These are phyloP conservation scores for Casuarina cunninghamiana DNA, from an alignment of 306 rosid species.

Conservation along the genomic window DNA sequence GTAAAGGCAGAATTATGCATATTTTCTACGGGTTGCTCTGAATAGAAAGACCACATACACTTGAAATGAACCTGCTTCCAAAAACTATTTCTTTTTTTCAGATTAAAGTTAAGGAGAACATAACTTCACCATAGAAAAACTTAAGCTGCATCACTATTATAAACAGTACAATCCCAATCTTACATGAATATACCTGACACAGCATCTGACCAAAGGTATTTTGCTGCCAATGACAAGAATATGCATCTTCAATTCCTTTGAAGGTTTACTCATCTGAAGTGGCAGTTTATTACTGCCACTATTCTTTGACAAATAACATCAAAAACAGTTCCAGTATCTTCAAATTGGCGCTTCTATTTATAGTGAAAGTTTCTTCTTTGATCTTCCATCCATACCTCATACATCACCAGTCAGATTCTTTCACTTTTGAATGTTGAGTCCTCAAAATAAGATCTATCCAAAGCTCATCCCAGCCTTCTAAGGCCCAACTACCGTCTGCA, in stretches of 20 bases:
- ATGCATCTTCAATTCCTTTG: not conserved
- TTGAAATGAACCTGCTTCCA: not conserved
- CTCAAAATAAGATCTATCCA: not conserved
- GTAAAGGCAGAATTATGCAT: not conserved
- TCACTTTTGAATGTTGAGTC: not conserved
- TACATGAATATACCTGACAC: conserved; percentile 1
- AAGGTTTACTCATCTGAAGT: not conserved
- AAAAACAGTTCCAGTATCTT: not conserved
- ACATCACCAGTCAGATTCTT: not conserved
- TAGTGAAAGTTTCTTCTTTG: not conserved
- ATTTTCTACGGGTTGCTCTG: not conserved
- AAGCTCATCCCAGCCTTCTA: not conserved
- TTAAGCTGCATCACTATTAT: not conserved
- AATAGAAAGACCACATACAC: not conserved
- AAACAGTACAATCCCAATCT: not conserved
- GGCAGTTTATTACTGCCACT: not conserved
- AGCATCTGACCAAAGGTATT: not conserved
- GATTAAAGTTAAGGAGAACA: not conserved
- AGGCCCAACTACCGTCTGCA: not conserved
- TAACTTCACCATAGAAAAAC: not conserved
- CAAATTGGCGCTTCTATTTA: not conserved
- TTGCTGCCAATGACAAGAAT: not conserved
- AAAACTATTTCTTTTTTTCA: not conserved
- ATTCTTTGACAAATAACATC: not conserved
- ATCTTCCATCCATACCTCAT: not conserved